Percentiles rank a stretch among this genome's conserved stretches.
Conservation (phyloP, 129 eudicot genomes). For the Arctium lappa region DNA sequence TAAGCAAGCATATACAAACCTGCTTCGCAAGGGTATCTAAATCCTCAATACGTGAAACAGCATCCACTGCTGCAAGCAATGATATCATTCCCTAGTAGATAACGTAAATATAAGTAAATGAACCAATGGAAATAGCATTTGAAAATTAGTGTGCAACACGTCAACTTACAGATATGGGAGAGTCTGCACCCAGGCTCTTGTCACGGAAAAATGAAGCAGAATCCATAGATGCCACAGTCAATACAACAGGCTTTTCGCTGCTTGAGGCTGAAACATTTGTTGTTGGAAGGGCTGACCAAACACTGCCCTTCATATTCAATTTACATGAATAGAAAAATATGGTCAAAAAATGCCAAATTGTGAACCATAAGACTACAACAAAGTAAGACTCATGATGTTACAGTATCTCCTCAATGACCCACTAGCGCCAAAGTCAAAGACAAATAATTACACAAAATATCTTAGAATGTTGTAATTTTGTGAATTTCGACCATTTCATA, state of each 20-base stretch:
- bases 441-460: not conserved
- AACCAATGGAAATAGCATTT: not conserved
- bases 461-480: not conserved
- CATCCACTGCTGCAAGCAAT: conserved; percentile 93
- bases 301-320: conserved; percentile 96
- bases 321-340: conserved; percentile 28
- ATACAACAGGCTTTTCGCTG: conserved; percentile 55
- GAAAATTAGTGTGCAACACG: not conserved
- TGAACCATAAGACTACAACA: not conserved
- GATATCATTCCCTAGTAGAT: conserved; percentile 72
- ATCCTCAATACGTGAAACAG: conserved; percentile 72
- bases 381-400: not conserved
- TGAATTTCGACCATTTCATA: not conserved
- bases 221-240: conserved; percentile 89
- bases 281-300: conserved; percentile 95
- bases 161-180: conserved; percentile 82
- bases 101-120: conserved; percentile 9
- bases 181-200: conserved; percentile 94
- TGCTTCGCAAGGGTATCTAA: conserved; percentile 65
- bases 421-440: not conserved
- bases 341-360: conserved; percentile 30
- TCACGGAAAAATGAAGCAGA: conserved; percentile 98
- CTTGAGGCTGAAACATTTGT: conserved; percentile 43
- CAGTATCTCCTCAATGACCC: not conserved
- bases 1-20: conserved; percentile 41